Percentiles rank a stretch among this genome's conserved stretches.
These are phyloP conservation scores for Pseudofabraea citricarpa DNA, from an alignment of 2,329 filamentous ascomycete genomes.

Conservation along the genomic window DNA sequence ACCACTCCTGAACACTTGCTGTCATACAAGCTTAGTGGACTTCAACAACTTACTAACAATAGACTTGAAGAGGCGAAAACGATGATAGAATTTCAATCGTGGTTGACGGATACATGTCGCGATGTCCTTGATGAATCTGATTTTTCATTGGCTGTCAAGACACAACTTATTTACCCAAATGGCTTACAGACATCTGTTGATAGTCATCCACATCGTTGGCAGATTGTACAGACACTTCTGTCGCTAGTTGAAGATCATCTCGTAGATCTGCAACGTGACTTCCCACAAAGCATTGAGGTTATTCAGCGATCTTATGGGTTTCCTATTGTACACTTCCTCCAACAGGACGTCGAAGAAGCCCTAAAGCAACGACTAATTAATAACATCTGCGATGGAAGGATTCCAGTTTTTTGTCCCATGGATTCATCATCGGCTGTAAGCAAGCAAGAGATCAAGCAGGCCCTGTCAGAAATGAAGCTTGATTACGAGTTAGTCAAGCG, in stretches of 20 bases:
- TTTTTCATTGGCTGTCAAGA: constrained; percentile 31
- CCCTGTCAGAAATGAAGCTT: constrained; percentile 30
- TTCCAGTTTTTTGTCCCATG: constrained; percentile 26
- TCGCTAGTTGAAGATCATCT: constrained; percentile 25
- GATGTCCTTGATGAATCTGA: constrained; percentile 49
- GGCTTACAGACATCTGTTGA: constrained; percentile 32
- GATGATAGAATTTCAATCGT: constrained; percentile 39
- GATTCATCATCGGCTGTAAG: constrained; percentile 2
- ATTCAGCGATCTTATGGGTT: constrained; percentile 31
- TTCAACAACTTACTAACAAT: constrained; percentile 38
- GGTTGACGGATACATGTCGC: constrained; percentile 36
- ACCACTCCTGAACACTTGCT: constrained; percentile 47
- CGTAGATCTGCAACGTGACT: constrained; percentile 29
- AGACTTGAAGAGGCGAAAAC: constrained; percentile 29
- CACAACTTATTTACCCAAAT: constrained; percentile 34
- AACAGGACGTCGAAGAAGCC: constrained; percentile 29
- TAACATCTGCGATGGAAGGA: constrained; percentile 27
- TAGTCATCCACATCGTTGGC: constrained; percentile 32
- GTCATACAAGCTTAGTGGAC: constrained; percentile 45
- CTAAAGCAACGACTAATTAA: constrained; percentile 26
- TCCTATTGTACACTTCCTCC: constrained; percentile 42
- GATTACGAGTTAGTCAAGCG: constrained; percentile 6
- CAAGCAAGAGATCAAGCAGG: constrained; percentile 14
- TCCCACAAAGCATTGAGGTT: constrained; percentile 38
- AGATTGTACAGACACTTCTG: constrained; percentile 24